Percentiles rank a stretch among this genome's conserved stretches.
Evolutionary conservation across 139 green algal species (phyloP).

Genomic region (Closterium sp.): DNA sequence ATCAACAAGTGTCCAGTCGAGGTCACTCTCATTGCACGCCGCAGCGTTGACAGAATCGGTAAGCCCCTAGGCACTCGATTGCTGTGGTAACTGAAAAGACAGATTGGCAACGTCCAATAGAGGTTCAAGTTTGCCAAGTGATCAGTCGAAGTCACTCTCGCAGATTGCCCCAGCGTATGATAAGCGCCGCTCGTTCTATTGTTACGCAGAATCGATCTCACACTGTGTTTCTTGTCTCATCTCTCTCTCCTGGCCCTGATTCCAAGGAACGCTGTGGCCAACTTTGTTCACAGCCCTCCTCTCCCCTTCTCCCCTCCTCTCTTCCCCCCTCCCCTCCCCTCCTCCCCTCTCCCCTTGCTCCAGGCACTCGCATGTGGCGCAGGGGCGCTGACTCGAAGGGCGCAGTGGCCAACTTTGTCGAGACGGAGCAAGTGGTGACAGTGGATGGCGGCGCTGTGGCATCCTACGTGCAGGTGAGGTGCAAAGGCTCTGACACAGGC

Average conservation of each 20-base stretch:
- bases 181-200: too few relatives aligned
- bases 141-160: too few relatives aligned
- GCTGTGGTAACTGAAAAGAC: too few relatives aligned
- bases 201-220: too few relatives aligned
- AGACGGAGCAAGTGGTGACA: conserved; percentile 76
- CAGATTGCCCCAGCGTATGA: too few relatives aligned
- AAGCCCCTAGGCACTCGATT: too few relatives aligned
- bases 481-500: too few relatives aligned
- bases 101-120: too few relatives aligned
- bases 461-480: conserved; percentile 11
- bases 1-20: background rate
- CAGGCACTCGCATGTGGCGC: conserved; percentile 53
- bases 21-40: background rate
- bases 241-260: conserved; percentile 66
- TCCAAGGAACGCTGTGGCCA: conserved; percentile 80
- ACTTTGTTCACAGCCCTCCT: conserved; percentile 69
- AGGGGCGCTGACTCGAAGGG: conserved; percentile 77
- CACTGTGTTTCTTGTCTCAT: background rate
- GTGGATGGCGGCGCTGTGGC: conserved; percentile 29
- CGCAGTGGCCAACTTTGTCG: conserved; percentile 91
- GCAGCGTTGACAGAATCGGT: background rate
- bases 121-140: too few relatives aligned
- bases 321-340: background rate
- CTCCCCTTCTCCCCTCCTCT: background rate
- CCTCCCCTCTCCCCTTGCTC: background rate